These are phyloP conservation scores for Xylaria sp. DNA, from an alignment of 2,329 filamentous ascomycete genomes.

Conservation along the genomic window DNA sequence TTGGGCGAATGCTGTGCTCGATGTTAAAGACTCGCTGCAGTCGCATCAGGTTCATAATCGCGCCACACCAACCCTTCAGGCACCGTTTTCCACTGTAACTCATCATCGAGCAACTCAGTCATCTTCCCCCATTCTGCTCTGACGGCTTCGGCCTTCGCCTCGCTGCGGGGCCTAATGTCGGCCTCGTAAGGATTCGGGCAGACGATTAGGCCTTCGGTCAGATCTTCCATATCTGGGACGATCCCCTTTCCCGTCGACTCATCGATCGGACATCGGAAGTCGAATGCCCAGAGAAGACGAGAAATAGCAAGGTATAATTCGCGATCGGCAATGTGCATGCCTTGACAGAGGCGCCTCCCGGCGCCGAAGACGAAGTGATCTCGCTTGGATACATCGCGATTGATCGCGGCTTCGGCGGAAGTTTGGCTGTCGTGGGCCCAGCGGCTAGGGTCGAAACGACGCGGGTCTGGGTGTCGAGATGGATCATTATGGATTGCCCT, in stretches of 20 bases:
- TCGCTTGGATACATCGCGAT: slow-evolving; percentile 46
- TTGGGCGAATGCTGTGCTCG: background rate
- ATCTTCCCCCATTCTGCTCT: slow-evolving; percentile 41
- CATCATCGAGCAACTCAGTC: slow-evolving; percentile 42
- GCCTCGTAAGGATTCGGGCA: slow-evolving; percentile 39
- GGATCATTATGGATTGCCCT: slow-evolving; percentile 61
- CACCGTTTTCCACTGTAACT: slow-evolving; percentile 46
- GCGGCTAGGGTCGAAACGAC: slow-evolving; percentile 55
- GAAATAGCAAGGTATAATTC: slow-evolving; percentile 53
- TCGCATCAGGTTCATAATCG: slow-evolving; percentile 39
- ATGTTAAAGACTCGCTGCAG: slow-evolving; percentile 4
- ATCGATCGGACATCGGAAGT: slow-evolving; percentile 47
- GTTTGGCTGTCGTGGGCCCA: slow-evolving; percentile 44
- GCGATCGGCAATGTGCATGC: slow-evolving; percentile 47
- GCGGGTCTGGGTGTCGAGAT: slow-evolving; percentile 53
- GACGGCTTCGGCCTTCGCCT: slow-evolving; percentile 35
- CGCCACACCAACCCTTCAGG: slow-evolving; percentile 44
- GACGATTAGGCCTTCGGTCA: slow-evolving; percentile 39
- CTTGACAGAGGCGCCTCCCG: slow-evolving; percentile 61
- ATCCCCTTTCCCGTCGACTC: slow-evolving; percentile 39
- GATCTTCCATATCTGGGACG: slow-evolving; percentile 37
- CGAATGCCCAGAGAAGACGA: slow-evolving; percentile 61
- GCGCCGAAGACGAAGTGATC: slow-evolving; percentile 49
- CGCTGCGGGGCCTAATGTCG: slow-evolving; percentile 40
- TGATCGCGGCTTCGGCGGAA: slow-evolving; percentile 48